A percentile compares a stretch with the other conserved stretches of the same genome.
These are phyloP conservation scores for Barbarea vulgaris DNA, from an alignment of 345 rosid species.

Conservation along the genomic window DNA sequence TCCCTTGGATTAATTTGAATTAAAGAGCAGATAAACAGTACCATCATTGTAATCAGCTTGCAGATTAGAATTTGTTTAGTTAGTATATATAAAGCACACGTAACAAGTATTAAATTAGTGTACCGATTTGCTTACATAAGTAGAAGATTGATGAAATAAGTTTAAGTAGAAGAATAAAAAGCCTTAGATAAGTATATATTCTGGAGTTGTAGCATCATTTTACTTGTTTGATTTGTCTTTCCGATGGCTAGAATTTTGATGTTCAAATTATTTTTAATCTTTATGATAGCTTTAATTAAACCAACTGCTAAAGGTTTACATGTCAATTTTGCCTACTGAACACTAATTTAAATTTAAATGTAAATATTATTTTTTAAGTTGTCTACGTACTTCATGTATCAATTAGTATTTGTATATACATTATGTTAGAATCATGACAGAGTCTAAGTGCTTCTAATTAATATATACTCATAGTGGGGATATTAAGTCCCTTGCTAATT, in stretches of 20 bases:
- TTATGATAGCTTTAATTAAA: background rate
- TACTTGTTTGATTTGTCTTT: background rate
- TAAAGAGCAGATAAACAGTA: background rate
- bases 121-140: background rate
- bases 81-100: background rate
- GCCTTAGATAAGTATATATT: background rate
- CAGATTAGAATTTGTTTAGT: background rate
- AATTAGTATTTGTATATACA: background rate
- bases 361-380: background rate
- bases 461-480: background rate
- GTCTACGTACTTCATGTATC: background rate
- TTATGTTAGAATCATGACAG: background rate
- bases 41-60: background rate
- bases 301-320: constrained; percentile 3
- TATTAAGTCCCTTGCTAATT: background rate
- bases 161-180: background rate
- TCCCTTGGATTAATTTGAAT: background rate
- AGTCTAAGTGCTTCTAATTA: background rate
- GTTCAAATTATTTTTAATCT: background rate
- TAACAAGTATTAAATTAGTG: background rate
- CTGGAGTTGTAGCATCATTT: background rate
- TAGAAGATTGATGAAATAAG: background rate
- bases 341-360: background rate
- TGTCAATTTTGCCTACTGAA: background rate
- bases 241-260: background rate